phyloP scores from a whole-genome alignment of 2,329 filamentous ascomycete genomes.

The Phialophora tarda region DNA sequence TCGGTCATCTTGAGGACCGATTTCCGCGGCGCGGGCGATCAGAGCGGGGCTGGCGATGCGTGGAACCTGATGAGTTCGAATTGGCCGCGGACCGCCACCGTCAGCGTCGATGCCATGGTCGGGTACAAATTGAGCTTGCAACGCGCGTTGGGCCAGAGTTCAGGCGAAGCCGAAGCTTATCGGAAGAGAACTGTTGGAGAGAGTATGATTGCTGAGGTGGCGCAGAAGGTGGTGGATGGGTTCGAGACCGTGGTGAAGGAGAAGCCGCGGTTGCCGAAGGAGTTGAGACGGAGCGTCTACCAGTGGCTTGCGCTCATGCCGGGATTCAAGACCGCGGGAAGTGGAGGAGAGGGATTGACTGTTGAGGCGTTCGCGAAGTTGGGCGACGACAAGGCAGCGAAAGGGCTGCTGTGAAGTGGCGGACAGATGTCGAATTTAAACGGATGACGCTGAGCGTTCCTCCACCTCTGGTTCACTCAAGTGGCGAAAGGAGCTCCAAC shows the following conservation, averaged over 20 bases:
- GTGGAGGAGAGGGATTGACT: conserved; percentile 28
- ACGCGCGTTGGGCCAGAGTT: conserved; percentile 9
- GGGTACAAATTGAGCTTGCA: conserved; percentile 36
- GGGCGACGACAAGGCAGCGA: conserved; percentile 33
- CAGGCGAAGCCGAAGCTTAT: not conserved
- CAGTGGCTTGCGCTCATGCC: conserved; percentile 41
- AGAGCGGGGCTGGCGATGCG: conserved; percentile 31
- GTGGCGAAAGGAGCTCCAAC: not conserved
- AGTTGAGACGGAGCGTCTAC: conserved; percentile 37
- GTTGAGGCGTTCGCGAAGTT: conserved; percentile 28
- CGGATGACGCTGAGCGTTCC: not conserved
- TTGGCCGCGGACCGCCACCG: conserved; percentile 37
- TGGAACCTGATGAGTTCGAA: conserved; percentile 41
- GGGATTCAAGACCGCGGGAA: conserved; percentile 28
- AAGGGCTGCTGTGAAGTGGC: conserved; percentile 33
- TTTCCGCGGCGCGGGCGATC: conserved; percentile 39
- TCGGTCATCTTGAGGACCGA: conserved; percentile 39
- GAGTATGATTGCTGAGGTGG: conserved; percentile 32
- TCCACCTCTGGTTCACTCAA: not conserved
- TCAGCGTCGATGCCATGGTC: conserved; percentile 36
- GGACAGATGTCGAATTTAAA: not conserved
- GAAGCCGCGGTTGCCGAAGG: conserved; percentile 35
- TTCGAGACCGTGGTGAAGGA: conserved; percentile 36
- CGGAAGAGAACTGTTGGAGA: conserved; percentile 19
- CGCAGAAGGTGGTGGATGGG: conserved; percentile 35